These are phyloP conservation scores for Carpinus fangiana DNA, from an alignment of 306 rosid species.

Conservation along the genomic window DNA sequence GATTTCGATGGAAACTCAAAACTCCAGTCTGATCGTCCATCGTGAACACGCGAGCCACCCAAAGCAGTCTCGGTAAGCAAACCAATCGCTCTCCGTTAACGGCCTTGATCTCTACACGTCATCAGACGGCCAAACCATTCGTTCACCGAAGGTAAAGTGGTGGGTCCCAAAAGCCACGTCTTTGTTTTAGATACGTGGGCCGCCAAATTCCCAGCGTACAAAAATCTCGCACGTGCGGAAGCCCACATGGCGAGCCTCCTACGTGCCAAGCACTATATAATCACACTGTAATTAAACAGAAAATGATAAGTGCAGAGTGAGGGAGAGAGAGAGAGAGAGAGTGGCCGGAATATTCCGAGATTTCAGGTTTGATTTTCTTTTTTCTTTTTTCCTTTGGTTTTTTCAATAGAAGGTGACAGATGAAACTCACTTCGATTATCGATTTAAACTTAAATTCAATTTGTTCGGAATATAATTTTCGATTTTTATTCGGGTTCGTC, in stretches of 20 bases:
- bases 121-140: not conserved
- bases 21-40: not conserved
- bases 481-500: not conserved
- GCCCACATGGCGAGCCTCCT: not conserved
- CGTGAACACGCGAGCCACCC: not conserved
- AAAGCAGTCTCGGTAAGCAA: not conserved
- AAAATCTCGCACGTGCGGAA: not conserved
- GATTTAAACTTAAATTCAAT: not conserved
- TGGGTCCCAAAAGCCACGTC: constrained; percentile 3
- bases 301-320: not conserved
- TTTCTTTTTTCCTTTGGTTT: too few species aligned
- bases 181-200: constrained; percentile 2
- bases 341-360: constrained; percentile 19
- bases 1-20: not conserved
- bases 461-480: not conserved
- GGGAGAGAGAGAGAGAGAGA: not conserved
- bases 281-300: not conserved
- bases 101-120: constrained; percentile 22
- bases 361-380: constrained; percentile 23
- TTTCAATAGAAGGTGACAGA: not conserved
- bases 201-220: not conserved
- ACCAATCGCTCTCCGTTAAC: not conserved
- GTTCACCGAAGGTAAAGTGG: not conserved
- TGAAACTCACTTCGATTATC: too few species aligned
- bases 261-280: constrained; percentile 10